Evolutionary conservation across 352 stramenopile species (phyloP).

Genomic region (Chrysophaeum taylorii): DNA sequence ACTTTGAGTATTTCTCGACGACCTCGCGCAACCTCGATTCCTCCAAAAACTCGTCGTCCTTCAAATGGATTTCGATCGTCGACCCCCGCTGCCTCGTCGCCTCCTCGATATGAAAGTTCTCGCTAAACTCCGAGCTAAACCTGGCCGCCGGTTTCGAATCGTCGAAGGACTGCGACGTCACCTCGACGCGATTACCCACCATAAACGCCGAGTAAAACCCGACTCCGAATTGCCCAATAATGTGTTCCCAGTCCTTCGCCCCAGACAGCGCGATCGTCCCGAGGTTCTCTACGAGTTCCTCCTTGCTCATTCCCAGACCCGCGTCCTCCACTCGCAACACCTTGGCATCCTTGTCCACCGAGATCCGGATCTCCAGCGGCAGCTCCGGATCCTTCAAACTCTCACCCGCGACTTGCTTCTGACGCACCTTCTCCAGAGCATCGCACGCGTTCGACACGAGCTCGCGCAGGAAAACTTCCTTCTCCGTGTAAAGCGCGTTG

Average conservation of each 20-base stretch:
- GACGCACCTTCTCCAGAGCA: constrained; percentile 94
- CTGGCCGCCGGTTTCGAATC: constrained; percentile 37
- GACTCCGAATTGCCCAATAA: constrained; percentile 99
- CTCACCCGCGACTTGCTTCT: constrained; percentile 63
- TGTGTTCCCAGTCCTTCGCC: constrained; percentile 69
- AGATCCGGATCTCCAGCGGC: constrained; percentile 91
- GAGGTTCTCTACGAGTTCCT: constrained; percentile 92
- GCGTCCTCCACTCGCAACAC: constrained; percentile 96
- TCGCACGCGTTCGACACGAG: constrained; percentile 97
- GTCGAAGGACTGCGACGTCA: constrained; percentile 44
- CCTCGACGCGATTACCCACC: constrained; percentile 89
- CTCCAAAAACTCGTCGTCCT: constrained; percentile 84
- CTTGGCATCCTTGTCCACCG: constrained; percentile 73
- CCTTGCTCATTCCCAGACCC: constrained; percentile 92
- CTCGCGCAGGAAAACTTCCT: constrained; percentile 97
- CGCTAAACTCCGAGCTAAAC: constrained; percentile 57
- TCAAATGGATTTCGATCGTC: constrained; percentile 94
- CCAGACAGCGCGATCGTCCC: constrained; percentile 96
- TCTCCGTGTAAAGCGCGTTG: constrained; percentile 99
- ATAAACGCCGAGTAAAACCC: constrained; percentile 99
- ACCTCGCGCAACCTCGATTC: constrained; percentile 80
- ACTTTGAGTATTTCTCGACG: constrained; percentile 99
- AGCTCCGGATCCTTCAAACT: constrained; percentile 60
- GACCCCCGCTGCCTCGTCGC: constrained; percentile 73
- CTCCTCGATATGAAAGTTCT: constrained; percentile 55